Conservation (phyloP, 352 stramenopile genomes). For the Aphanomyces stellatus region DNA sequence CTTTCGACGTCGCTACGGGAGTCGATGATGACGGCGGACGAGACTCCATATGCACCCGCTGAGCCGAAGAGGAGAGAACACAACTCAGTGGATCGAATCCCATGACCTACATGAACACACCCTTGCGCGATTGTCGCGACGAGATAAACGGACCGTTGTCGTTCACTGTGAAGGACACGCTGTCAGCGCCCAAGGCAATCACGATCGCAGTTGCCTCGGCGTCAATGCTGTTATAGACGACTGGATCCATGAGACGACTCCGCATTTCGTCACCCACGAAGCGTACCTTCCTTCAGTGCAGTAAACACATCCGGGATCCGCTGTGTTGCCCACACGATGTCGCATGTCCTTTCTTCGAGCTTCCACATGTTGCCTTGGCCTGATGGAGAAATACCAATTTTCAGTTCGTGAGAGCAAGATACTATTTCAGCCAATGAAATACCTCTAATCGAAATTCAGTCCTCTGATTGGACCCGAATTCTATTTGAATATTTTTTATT, state of each 20-base stretch:
- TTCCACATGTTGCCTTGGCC: not conserved
- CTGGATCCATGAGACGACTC: slow-evolving; percentile 23
- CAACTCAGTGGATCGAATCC: slow-evolving; percentile 43
- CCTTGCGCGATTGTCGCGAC: not conserved
- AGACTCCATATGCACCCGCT: not conserved
- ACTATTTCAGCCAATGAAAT: not conserved
- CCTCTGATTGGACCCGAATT: too few species aligned
- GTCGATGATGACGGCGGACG: not conserved
- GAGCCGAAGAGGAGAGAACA: slow-evolving; percentile 10
- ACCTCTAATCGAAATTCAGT: too few species aligned
- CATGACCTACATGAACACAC: slow-evolving; percentile 33
- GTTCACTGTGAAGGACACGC: slow-evolving; percentile 42
- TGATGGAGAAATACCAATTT: not conserved
- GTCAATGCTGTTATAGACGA: slow-evolving; percentile 68
- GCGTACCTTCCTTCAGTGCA: slow-evolving; percentile 59
- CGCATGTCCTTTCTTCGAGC: slow-evolving; percentile 27
- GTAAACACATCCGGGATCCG: slow-evolving; percentile 43
- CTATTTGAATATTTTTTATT: too few species aligned
- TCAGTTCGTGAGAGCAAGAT: too few species aligned
- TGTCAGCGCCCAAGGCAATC: slow-evolving; percentile 33
- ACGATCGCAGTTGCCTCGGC: slow-evolving; percentile 40
- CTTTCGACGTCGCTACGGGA: slow-evolving; percentile 37
- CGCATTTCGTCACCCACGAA: not conserved
- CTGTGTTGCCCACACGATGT: slow-evolving; percentile 49
- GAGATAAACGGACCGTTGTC: slow-evolving; percentile 48